These are phyloP conservation scores for Fonsecaea erecta DNA, from an alignment of 2,329 filamentous ascomycete genomes.

Conservation along the genomic window DNA sequence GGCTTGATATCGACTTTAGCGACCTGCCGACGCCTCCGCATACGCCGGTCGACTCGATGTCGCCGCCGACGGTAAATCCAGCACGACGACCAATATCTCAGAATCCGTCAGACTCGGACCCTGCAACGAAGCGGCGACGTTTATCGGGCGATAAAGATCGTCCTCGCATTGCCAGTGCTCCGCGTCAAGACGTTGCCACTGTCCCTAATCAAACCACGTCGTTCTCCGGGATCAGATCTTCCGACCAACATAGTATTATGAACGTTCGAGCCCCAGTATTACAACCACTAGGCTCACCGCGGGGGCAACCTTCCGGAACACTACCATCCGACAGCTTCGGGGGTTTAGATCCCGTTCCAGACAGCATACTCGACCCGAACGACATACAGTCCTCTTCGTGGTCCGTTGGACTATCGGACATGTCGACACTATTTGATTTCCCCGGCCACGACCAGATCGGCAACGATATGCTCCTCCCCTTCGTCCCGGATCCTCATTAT, in stretches of 20 bases:
- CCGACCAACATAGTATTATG: background rate
- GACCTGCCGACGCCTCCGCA: background rate
- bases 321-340: background rate
- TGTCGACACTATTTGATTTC: background rate
- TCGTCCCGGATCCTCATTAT: background rate
- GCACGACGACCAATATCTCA: background rate
- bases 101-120: background rate
- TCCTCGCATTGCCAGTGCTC: background rate
- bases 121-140: background rate
- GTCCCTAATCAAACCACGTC: background rate
- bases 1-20: background rate
- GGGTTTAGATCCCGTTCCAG: background rate
- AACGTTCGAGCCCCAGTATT: background rate
- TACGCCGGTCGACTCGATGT: background rate
- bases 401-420: background rate
- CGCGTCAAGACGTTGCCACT: background rate
- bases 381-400: background rate
- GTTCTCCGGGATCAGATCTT: background rate
- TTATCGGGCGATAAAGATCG: background rate
- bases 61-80: background rate
- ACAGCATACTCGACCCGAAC: background rate
- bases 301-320: background rate
- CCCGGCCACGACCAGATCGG: background rate
- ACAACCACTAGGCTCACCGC: background rate
- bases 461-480: background rate